Percentiles rank a stretch among this genome's conserved stretches.
Conservation (phyloP, 768 basidiomycete species). For the Pleurotus cornucopiae region DNA sequence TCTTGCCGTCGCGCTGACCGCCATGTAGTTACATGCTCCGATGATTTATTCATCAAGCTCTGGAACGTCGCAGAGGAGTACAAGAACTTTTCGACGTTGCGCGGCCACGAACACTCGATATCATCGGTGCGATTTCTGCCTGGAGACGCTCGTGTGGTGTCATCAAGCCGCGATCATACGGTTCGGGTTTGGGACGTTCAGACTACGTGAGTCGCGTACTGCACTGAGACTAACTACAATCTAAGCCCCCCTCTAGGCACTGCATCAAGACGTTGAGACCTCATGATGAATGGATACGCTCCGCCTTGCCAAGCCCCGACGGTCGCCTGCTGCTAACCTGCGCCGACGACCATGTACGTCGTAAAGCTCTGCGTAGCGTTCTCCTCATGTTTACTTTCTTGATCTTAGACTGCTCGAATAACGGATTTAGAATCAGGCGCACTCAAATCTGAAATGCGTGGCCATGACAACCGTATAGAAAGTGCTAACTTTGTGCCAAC, state of each 20-base stretch:
- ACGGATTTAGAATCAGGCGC: slow-evolving; percentile 60
- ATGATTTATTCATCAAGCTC: slow-evolving; percentile 87
- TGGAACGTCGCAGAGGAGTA: slow-evolving; percentile 91
- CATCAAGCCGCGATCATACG: slow-evolving; percentile 83
- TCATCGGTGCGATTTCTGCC: slow-evolving; percentile 85
- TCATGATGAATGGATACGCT: slow-evolving; percentile 82
- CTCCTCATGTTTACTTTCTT: too few species aligned
- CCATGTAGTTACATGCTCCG: slow-evolving; percentile 61
- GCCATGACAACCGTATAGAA: slow-evolving; percentile 72
- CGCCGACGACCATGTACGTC: slow-evolving; percentile 80
- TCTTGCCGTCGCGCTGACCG: not conserved
- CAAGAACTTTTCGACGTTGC: slow-evolving; percentile 82
- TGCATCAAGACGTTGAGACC: slow-evolving; percentile 9
- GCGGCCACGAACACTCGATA: slow-evolving; percentile 89
- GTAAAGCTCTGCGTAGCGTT: slow-evolving; percentile 14
- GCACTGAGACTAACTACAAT: slow-evolving; percentile 1
- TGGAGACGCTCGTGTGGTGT: slow-evolving; percentile 78
- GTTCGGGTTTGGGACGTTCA: slow-evolving; percentile 86
- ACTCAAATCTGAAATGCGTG: slow-evolving; percentile 61
- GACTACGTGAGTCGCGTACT: slow-evolving; percentile 56
- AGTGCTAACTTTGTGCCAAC: slow-evolving; percentile 63
- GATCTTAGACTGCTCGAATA: slow-evolving; percentile 64
- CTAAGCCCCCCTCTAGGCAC: slow-evolving; percentile 11
- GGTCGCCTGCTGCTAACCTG: slow-evolving; percentile 74
- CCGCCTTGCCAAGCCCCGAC: slow-evolving; percentile 61